phyloP scores from a whole-genome alignment of 495 filamentous ascomycete genomes.

The Cladorrhinum samala region DNA sequence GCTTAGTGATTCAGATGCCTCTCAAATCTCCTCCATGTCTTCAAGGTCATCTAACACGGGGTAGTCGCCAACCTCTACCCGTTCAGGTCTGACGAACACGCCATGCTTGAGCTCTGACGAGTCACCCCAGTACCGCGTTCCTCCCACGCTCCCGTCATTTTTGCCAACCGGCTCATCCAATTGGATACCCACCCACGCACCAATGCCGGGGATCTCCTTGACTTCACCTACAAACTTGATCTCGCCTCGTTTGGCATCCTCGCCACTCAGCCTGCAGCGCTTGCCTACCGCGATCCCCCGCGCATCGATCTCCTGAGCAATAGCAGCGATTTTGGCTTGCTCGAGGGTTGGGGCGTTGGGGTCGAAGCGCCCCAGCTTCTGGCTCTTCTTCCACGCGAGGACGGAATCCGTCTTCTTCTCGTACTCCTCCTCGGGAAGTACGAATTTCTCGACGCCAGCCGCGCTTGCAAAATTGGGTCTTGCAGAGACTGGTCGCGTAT shows the following conservation, averaged over 20 bases:
- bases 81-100: constrained; percentile 83
- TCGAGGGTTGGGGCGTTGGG: constrained; percentile 68
- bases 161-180: constrained; percentile 84
- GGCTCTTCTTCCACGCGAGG: constrained; percentile 84
- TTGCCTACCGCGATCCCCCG: constrained; percentile 60
- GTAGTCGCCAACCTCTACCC: constrained; percentile 83
- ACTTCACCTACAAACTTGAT: constrained; percentile 79
- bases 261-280: constrained; percentile 56
- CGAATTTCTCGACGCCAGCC: constrained; percentile 78
- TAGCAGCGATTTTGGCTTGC: constrained; percentile 59
- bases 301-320: constrained; percentile 57
- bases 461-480: constrained; percentile 72
- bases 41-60: constrained; percentile 69
- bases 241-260: constrained; percentile 72
- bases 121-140: constrained; percentile 68
- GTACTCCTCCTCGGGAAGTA: constrained; percentile 75
- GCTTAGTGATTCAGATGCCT: not conserved
- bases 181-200: constrained; percentile 79
- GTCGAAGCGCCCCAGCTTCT: constrained; percentile 92
- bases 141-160: constrained; percentile 82
- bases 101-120: constrained; percentile 60
- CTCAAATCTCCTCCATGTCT: constrained; percentile 81
- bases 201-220: constrained; percentile 66
- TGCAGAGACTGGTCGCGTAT: constrained; percentile 65
- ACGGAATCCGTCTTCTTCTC: constrained; percentile 78